These are phyloP conservation scores for Mycosphaerelloides madeirae DNA, from an alignment of 2,329 filamentous ascomycete species.

Conservation along the genomic window DNA sequence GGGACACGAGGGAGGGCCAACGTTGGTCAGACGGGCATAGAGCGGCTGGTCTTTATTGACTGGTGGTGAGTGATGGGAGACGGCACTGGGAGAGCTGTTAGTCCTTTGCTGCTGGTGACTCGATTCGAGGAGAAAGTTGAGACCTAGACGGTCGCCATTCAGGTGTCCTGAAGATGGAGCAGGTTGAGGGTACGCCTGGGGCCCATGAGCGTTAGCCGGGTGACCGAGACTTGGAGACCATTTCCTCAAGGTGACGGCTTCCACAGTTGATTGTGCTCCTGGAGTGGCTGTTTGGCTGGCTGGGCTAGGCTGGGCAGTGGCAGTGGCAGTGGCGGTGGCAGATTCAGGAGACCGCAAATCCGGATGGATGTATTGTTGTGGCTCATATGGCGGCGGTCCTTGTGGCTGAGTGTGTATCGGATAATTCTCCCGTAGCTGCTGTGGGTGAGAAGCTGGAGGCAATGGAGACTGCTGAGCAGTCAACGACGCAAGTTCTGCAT, in stretches of 20 bases:
- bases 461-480: slow-evolving; percentile 44
- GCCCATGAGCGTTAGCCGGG: neutral
- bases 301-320: slow-evolving; percentile 11
- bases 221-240: slow-evolving; percentile 16
- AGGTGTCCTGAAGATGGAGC: neutral
- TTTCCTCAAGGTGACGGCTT: slow-evolving; percentile 9
- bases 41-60: slow-evolving; percentile 21
- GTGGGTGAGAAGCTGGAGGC: slow-evolving; percentile 22
- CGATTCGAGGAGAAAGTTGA: slow-evolving; percentile 67
- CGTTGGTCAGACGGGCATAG: slow-evolving; percentile 42
- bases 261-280: slow-evolving; percentile 4
- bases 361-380: slow-evolving; percentile 30
- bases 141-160: slow-evolving; percentile 59
- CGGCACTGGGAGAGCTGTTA: slow-evolving; percentile 8
- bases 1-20: slow-evolving; percentile 66
- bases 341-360: slow-evolving; percentile 27
- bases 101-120: slow-evolving; percentile 27
- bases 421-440: slow-evolving; percentile 9
- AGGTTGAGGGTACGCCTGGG: neutral
- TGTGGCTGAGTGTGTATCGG: slow-evolving; percentile 10
- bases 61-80: slow-evolving; percentile 8
- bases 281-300: slow-evolving; percentile 1
- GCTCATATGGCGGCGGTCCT: slow-evolving; percentile 7
- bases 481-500: slow-evolving; percentile 44
- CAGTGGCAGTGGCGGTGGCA: slow-evolving; percentile 5